Evolutionary conservation across 2,329 filamentous ascomycete genomes (phyloP).

Genomic region (Aspergillus transmontanensis): DNA sequence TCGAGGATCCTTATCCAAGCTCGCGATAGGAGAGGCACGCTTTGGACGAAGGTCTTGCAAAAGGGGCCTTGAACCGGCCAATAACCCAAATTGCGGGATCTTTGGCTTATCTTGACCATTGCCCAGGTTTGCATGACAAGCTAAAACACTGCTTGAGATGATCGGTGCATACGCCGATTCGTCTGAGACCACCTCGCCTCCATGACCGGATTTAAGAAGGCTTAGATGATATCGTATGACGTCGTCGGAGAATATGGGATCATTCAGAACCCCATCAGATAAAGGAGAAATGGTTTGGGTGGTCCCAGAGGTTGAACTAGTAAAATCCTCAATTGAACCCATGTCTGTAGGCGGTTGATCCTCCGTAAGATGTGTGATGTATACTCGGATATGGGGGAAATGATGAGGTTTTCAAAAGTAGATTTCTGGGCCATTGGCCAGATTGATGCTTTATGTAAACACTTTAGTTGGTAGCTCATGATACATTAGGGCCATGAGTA

Average conservation of each 20-base stretch:
- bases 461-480: too few relatives aligned
- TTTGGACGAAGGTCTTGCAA: too few relatives aligned
- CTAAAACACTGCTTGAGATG: not conserved
- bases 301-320: not conserved
- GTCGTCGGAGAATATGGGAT: not conserved
- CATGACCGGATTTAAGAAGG: not conserved
- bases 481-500: not conserved
- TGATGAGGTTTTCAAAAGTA: not conserved
- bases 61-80: not conserved
- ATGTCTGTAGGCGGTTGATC: not conserved
- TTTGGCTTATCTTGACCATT: not conserved
- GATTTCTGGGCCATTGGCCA: too few relatives aligned
- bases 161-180: not conserved
- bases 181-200: not conserved
- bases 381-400: not conserved
- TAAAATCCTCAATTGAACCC: not conserved
- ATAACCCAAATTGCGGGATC: not conserved
- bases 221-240: not conserved
- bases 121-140: not conserved
- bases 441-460: not conserved
- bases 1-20: constrained; percentile 11
- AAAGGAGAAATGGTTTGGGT: not conserved
- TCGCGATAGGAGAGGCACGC: not conserved
- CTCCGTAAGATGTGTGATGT: not conserved
- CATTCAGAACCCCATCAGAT: not conserved